A percentile compares a stretch with the other conserved stretches of the same genome.
phyloP scores from a whole-genome alignment of 768 basidiomycete genomes.

The Cantharellus cinnabarinus region DNA sequence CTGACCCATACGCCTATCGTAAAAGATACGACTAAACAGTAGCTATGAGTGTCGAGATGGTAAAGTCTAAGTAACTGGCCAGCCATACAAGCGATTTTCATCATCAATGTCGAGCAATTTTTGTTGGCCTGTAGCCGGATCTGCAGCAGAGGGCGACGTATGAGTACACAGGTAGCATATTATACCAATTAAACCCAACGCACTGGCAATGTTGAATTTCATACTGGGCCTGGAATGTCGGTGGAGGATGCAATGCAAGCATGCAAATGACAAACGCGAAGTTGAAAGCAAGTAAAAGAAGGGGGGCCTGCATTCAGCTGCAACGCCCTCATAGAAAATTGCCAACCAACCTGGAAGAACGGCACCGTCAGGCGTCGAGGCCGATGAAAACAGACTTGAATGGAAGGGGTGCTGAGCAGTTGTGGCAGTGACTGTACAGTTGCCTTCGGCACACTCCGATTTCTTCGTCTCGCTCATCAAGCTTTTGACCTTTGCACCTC shows the following conservation, averaged over 20 bases:
- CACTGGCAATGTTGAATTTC: slow-evolving; percentile 97
- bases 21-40: slow-evolving; percentile 63
- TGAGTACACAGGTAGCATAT: slow-evolving; percentile 1
- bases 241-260: neutral
- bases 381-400: too few species aligned
- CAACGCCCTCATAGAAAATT: neutral
- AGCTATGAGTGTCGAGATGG: slow-evolving; percentile 1
- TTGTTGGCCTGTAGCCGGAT: slow-evolving; percentile 95
- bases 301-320: neutral
- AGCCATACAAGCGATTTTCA: slow-evolving; percentile 58
- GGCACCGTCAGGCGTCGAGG: too few species aligned
- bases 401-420: too few species aligned
- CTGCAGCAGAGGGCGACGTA: slow-evolving; percentile 22
- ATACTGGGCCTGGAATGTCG: slow-evolving; percentile 30
- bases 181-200: slow-evolving; percentile 17
- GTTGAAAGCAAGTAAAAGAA: neutral
- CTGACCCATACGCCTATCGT: slow-evolving; percentile 91
- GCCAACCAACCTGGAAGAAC: too few species aligned
- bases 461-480: too few species aligned
- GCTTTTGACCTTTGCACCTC: too few species aligned
- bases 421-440: too few species aligned
- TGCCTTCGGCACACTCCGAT: too few species aligned
- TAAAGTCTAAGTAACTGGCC: neutral
- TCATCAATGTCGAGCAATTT: slow-evolving; percentile 90
- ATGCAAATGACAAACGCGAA: neutral